These are phyloP conservation scores for Lolium multiflorum DNA, from an alignment of 176 grass and related monocot genomes.

Conservation along the genomic window DNA sequence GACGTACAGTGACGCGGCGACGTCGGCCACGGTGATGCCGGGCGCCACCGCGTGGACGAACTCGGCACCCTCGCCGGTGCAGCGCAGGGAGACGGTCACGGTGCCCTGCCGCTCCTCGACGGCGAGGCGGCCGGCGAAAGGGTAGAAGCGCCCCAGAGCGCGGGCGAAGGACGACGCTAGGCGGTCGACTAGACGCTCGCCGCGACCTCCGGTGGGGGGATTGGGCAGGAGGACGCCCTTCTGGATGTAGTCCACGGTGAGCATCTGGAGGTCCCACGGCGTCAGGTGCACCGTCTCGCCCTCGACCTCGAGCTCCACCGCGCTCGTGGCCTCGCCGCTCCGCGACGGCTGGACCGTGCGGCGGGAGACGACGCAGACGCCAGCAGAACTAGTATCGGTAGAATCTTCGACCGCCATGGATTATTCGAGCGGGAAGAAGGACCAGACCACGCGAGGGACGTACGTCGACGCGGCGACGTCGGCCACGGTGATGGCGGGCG, in stretches of 20 bases:
- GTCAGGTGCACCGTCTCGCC: constrained; percentile 21
- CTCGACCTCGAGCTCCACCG: too few species aligned
- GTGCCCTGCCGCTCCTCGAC: not conserved
- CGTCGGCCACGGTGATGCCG: constrained; percentile 39
- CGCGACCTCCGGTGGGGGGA: not conserved
- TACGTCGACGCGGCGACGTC: constrained; percentile 30
- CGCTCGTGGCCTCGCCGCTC: not conserved
- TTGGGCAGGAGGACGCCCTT: constrained; percentile 39
- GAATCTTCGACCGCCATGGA: not conserved
- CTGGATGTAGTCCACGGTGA: constrained; percentile 36
- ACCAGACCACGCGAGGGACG: not conserved
- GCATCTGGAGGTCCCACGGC: constrained; percentile 38
- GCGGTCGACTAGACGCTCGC: constrained; percentile 4
- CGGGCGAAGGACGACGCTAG: constrained; percentile 38
- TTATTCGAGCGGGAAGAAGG: too few species aligned
- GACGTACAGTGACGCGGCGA: constrained; percentile 12
- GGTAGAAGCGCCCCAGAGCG: constrained; percentile 50
- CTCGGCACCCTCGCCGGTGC: constrained; percentile 50
- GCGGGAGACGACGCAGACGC: not conserved
- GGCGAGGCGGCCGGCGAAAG: constrained; percentile 50
- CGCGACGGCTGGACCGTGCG: constrained; percentile 10
- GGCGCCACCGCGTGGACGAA: constrained; percentile 58
- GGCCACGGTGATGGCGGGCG: constrained; percentile 39
- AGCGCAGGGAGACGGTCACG: constrained; percentile 17
- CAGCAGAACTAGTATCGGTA: not conserved